These are phyloP conservation scores for Aspergillus pseudoglaucus DNA, from an alignment of 2,329 filamentous ascomycete genomes.

Conservation along the genomic window DNA sequence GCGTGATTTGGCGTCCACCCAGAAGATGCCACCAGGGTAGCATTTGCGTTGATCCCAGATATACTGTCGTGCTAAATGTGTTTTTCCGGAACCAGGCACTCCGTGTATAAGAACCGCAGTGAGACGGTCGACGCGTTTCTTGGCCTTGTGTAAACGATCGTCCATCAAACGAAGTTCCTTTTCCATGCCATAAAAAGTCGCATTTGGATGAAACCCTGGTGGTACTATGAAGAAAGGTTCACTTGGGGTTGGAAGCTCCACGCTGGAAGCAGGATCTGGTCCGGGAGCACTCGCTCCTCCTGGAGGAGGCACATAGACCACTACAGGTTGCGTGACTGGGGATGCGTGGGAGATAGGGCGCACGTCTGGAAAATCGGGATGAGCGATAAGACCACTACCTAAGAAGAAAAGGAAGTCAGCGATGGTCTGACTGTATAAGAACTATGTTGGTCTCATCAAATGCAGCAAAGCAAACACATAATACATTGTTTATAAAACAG, in stretches of 20 bases:
- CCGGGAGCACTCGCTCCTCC: constrained; percentile 21
- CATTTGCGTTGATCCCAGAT: constrained; percentile 53
- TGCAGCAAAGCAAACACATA: constrained; percentile 1
- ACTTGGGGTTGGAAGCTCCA: constrained; percentile 14
- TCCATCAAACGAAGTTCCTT: constrained; percentile 55
- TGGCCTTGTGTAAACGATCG: constrained; percentile 52
- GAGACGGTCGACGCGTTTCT: constrained; percentile 53
- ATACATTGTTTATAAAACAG: neutral
- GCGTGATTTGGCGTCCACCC: constrained; percentile 58
- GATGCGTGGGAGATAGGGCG: constrained; percentile 17
- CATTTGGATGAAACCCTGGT: constrained; percentile 56
- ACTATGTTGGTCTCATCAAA: constrained; percentile 6
- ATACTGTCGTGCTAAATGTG: constrained; percentile 62
- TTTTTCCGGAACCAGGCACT: constrained; percentile 62
- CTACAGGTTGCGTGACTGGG: neutral
- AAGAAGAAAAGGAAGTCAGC: constrained; percentile 29
- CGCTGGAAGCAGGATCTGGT: constrained; percentile 19
- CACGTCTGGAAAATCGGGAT: neutral
- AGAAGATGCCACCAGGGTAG: constrained; percentile 63
- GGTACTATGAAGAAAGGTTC: constrained; percentile 43
- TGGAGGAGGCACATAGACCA: constrained; percentile 1
- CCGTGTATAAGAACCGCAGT: constrained; percentile 59
- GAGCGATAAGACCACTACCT: constrained; percentile 17
- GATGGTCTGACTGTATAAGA: constrained; percentile 18
- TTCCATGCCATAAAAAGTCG: constrained; percentile 56